phyloP scores from a whole-genome alignment of 192 early-diverging fungal species.

The Podila epigama region DNA sequence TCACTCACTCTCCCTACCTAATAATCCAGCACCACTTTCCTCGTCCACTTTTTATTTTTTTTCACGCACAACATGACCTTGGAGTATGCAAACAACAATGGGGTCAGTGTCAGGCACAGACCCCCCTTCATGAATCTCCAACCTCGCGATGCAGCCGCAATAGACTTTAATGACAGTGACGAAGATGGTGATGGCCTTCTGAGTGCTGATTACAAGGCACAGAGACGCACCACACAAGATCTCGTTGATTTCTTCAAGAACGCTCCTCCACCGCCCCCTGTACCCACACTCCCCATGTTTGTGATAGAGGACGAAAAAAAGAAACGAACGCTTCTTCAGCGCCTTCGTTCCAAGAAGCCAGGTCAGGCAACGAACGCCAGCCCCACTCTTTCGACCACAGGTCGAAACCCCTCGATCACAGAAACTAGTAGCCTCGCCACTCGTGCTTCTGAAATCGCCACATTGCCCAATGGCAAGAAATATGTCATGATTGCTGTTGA shows the following conservation, averaged over 20 bases:
- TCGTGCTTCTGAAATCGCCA: conserved; percentile 2
- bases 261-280: conserved; percentile 12
- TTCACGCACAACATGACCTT: background rate
- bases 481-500: conserved; percentile 49
- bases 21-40: background rate
- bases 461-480: conserved; percentile 40
- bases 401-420: background rate
- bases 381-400: background rate
- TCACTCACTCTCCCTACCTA: background rate
- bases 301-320: conserved; percentile 42
- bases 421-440: background rate
- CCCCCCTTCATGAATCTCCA: conserved; percentile 24
- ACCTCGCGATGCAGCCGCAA: conserved; percentile 23
- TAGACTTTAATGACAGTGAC: conserved; percentile 30
- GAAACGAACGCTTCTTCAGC: conserved; percentile 26
- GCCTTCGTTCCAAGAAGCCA: conserved; percentile 19
- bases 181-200: conserved; percentile 13
- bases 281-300: conserved; percentile 6
- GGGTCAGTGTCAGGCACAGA: background rate
- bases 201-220: conserved; percentile 24
- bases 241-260: conserved; percentile 43
- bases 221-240: conserved; percentile 18
- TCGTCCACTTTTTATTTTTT: background rate
- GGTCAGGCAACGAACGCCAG: background rate
- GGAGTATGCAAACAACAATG: background rate